phyloP scores from a whole-genome alignment of 352 stramenopile genomes.

The Phytophthora syringae region DNA sequence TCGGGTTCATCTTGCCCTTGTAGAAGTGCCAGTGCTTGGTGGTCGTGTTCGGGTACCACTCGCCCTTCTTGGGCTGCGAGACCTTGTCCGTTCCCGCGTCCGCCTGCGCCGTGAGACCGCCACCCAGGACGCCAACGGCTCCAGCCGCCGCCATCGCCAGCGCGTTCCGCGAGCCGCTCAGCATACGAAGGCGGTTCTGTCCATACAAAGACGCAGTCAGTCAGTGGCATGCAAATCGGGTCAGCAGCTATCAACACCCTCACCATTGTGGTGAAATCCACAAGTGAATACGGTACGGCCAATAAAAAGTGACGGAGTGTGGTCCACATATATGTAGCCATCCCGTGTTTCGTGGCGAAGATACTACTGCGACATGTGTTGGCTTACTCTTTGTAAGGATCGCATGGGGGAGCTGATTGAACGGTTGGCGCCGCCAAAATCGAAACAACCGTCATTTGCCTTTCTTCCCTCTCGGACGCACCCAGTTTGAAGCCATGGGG shows the following conservation, averaged over 20 bases:
- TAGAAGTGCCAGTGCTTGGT: conserved; percentile 92
- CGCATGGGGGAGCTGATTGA: conserved; percentile 16
- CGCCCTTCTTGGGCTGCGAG: conserved; percentile 25
- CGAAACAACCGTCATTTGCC: conserved; percentile 11
- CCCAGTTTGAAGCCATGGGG: no score
- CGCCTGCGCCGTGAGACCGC: conserved; percentile 21
- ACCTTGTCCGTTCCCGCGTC: conserved; percentile 22
- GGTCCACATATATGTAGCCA: neutral
- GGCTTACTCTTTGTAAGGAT: conserved; percentile 19
- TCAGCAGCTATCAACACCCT: no score
- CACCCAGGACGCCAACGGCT: conserved; percentile 39
- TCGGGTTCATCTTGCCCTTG: conserved; percentile 85
- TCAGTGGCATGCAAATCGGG: no score
- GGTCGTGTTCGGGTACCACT: conserved; percentile 82
- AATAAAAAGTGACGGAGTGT: conserved; percentile 1
- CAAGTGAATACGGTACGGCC: neutral
- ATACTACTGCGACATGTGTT: conserved; percentile 31
- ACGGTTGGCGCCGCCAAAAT: conserved; percentile 30
- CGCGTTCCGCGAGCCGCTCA: conserved; percentile 25
- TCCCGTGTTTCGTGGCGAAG: no score
- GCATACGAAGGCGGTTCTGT: conserved; percentile 46
- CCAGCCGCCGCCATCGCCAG: conserved; percentile 46
- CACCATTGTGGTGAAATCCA: conserved; percentile 22
- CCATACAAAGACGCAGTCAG: neutral
- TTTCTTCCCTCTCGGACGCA: conserved; percentile 10